phyloP scores from a whole-genome alignment of 73 alveolate species.

The Paramecium biaurelia region DNA sequence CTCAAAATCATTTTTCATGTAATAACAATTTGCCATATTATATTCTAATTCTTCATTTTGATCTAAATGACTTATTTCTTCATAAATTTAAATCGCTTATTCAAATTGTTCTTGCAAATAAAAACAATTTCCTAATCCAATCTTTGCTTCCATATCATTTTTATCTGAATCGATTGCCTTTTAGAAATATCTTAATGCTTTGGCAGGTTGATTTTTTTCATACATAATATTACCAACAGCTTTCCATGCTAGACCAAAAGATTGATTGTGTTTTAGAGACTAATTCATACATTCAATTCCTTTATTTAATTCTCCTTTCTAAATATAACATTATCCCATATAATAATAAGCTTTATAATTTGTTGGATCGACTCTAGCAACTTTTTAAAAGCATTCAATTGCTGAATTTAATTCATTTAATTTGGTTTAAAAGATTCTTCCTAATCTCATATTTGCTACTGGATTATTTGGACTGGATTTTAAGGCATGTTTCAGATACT shows the following conservation, averaged over 20 bases:
- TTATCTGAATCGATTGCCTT: constrained; percentile 80
- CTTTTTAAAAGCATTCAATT: constrained; percentile 71
- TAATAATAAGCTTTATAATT: constrained; percentile 81
- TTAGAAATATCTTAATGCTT: constrained; percentile 77
- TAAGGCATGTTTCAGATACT: constrained; percentile 85
- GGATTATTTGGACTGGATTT: constrained; percentile 78
- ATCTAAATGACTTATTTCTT: constrained; percentile 78
- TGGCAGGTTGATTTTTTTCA: constrained; percentile 82
- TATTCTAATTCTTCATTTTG: constrained; percentile 81
- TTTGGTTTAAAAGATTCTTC: constrained; percentile 76
- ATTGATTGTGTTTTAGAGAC: constrained; percentile 70
- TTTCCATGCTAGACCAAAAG: constrained; percentile 77
- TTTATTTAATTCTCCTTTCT: constrained; percentile 70
- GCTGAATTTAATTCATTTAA: constrained; percentile 79
- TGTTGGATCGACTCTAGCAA: constrained; percentile 76
- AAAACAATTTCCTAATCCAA: constrained; percentile 91
- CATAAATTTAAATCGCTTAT: constrained; percentile 80
- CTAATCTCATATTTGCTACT: constrained; percentile 86
- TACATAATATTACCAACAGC: constrained; percentile 82
- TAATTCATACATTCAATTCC: constrained; percentile 79
- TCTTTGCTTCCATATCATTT: constrained; percentile 82
- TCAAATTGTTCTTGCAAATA: constrained; percentile 84
- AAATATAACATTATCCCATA: constrained; percentile 77
- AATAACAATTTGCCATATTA: constrained; percentile 86
- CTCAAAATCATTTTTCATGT: constrained; percentile 80